A percentile compares a stretch with the other conserved stretches of the same genome.
phyloP scores from a whole-genome alignment of 139 green algal species.

The Micractinium sp. region DNA sequence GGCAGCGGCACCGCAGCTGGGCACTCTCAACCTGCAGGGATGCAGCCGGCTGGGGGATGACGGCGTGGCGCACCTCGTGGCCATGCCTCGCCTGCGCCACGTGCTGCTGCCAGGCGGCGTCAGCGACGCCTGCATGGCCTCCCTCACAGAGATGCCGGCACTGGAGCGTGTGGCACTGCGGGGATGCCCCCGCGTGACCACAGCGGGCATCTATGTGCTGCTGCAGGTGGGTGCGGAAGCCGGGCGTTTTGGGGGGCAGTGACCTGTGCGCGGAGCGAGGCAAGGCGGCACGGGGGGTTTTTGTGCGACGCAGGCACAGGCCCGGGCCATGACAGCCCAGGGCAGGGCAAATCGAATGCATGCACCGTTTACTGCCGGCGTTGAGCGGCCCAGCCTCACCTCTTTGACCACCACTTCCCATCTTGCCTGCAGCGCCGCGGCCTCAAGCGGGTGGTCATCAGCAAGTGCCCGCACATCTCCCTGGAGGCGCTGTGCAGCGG shows the following conservation, averaged over 20 bases:
- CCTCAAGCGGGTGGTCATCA: conserved; percentile 32
- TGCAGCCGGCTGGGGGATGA: conserved; percentile 20
- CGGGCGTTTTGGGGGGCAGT: background rate
- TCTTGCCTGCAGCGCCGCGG: background rate
- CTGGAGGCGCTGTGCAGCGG: conserved; percentile 23
- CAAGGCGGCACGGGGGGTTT: background rate
- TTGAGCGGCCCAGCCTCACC: background rate
- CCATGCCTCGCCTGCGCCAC: conserved; percentile 17
- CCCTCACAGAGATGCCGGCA: background rate
- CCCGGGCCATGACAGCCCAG: too few species aligned
- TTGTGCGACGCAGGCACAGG: too few species aligned
- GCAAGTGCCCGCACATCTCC: conserved; percentile 18
- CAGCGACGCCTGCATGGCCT: background rate
- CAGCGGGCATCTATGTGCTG: conserved; percentile 17
- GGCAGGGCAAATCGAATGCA: too few species aligned
- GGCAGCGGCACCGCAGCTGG: conserved; percentile 19
- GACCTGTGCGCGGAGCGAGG: background rate
- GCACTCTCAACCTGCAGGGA: conserved; percentile 35
- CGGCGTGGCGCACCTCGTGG: background rate
- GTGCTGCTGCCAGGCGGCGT: conserved; percentile 12
- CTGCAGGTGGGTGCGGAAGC: background rate
- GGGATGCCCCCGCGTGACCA: conserved; percentile 18
- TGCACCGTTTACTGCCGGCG: background rate
- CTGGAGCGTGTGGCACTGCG: conserved; percentile 30
- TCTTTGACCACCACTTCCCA: background rate